Evolutionary conservation across 805 yeast species (phyloP).

Genomic region (Metschnikowia cerradonensis): DNA sequence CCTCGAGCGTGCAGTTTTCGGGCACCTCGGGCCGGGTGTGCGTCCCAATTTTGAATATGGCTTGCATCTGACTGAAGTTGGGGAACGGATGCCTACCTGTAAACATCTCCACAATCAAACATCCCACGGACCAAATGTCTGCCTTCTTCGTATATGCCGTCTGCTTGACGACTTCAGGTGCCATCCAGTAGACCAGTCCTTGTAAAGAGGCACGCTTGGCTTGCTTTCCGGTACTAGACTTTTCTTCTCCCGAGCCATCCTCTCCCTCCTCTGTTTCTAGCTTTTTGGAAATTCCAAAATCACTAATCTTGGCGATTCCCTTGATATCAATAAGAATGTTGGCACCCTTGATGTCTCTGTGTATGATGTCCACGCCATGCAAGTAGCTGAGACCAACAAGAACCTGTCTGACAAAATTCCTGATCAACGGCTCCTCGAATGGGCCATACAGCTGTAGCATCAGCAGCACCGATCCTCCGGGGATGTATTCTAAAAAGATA

Average conservation of each 20-base stretch:
- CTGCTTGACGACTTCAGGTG: slow-evolving; percentile 96
- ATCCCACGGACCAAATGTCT: slow-evolving; percentile 97
- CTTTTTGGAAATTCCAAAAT: slow-evolving; percentile 72
- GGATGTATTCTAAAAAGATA: slow-evolving; percentile 56
- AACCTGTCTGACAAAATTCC: slow-evolving; percentile 72
- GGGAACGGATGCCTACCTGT: slow-evolving; percentile 97
- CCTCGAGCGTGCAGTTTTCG: slow-evolving; percentile 61
- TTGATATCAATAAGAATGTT: slow-evolving; percentile 76
- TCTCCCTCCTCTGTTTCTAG: slow-evolving; percentile 26
- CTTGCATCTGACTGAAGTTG: slow-evolving; percentile 92
- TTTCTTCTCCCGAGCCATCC: slow-evolving; percentile 7
- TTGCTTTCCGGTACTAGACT: slow-evolving; percentile 23
- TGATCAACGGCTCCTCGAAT: slow-evolving; percentile 70
- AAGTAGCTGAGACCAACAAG: slow-evolving; percentile 69
- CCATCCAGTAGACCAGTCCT: slow-evolving; percentile 95
- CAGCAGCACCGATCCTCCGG: slow-evolving; percentile 52
- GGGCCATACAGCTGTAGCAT: slow-evolving; percentile 73
- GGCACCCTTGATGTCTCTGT: slow-evolving; percentile 87
- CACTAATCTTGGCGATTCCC: slow-evolving; percentile 80
- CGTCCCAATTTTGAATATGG: slow-evolving; percentile 90
- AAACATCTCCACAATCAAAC: slow-evolving; percentile 89
- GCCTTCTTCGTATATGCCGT: slow-evolving; percentile 87
- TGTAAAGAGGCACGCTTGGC: slow-evolving; percentile 74
- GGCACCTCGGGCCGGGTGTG: slow-evolving; percentile 80
- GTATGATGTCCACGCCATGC: slow-evolving; percentile 73